Evolutionary conservation across 768 basidiomycete genomes (phyloP), one percentile per base, ranked within the genome.

Genomic region (Hericium erinaceus): DNA sequence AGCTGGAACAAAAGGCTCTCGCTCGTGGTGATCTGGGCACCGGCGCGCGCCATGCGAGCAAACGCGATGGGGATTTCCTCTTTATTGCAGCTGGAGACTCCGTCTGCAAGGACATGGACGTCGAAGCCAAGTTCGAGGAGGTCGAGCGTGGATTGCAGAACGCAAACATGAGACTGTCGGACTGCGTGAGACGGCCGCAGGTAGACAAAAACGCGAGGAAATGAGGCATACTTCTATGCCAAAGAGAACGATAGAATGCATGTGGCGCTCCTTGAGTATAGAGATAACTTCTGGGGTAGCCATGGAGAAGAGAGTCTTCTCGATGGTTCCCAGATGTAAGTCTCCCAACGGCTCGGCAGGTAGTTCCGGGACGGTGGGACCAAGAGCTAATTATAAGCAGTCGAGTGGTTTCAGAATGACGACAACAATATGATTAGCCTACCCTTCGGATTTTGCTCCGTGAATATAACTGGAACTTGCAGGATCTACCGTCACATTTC

Each of bases 231-330:
- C 92, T 79, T 95, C 94, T 53, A 95, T 93, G 15, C 95, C 95
- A 60, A 92, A 83, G 5, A 98, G 67, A 7, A 95, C 80, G 49
- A 93, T 73, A 7, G 80, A 82, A 41, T 77, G 75, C 57, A 87
- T 66, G 13, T 72, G 64, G 3, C 78, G 76, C 24, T 75, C 63
- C 20, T 68, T 66, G 54, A 95, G 73, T 8, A 83, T 60, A 2
- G 70, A 59, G 54, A 75, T 69, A 6, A 95, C 79, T 38, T 89
- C 81, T 6, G 85, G 79, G 0, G 83, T 85, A 56, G 85, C 64
- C 94, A 97, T 95, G 1, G 88, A 89, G 74, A 98, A 97, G 54
- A 81, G 78, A 0, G 84, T 82, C 69, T 97, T 97, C 63, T 85
- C 81, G 65, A 82, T 75, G 10, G 83, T 81, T 41, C 78, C 85